phyloP scores from a whole-genome alignment of 768 basidiomycete genomes.

The Hygrophoropsis aurantiaca region DNA sequence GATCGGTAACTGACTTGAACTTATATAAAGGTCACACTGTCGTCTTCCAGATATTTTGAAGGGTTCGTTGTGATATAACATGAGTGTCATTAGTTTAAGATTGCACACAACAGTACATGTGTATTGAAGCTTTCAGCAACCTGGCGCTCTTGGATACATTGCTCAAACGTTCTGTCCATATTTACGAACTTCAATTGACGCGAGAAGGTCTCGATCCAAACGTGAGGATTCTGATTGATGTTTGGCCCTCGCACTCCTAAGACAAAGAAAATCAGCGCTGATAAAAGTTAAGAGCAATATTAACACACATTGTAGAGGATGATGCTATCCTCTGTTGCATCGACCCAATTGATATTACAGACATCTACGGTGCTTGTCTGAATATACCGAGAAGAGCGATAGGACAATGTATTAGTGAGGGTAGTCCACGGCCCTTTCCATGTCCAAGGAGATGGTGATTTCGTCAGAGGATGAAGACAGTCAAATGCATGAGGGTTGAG shows the following conservation, averaged over 20 bases:
- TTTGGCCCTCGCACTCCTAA: slow-evolving; percentile 33
- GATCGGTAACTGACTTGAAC: slow-evolving; percentile 10
- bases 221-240: slow-evolving; percentile 29
- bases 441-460: slow-evolving; percentile 28
- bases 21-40: slow-evolving; percentile 7
- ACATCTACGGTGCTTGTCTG: slow-evolving; percentile 43
- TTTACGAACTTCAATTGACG: no score
- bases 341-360: slow-evolving; percentile 47
- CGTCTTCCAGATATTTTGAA: no score
- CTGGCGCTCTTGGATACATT: no score
- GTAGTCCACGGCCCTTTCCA: slow-evolving; percentile 25
- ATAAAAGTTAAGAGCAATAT: not conserved
- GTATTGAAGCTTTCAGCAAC: not conserved
- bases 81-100: not conserved
- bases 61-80: no score
- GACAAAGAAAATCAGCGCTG: not conserved
- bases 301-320: slow-evolving; percentile 52
- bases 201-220: slow-evolving; percentile 18
- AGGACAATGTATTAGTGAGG: slow-evolving; percentile 28
- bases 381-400: slow-evolving; percentile 24
- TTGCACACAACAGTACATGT: not conserved
- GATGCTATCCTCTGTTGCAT: slow-evolving; percentile 61
- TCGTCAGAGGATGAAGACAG: slow-evolving; percentile 25
- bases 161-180: no score
- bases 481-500: slow-evolving; percentile 25